Evolutionary conservation across 164 flowering plant species (phyloP).

Genomic region (Protea cynaroides): DNA sequence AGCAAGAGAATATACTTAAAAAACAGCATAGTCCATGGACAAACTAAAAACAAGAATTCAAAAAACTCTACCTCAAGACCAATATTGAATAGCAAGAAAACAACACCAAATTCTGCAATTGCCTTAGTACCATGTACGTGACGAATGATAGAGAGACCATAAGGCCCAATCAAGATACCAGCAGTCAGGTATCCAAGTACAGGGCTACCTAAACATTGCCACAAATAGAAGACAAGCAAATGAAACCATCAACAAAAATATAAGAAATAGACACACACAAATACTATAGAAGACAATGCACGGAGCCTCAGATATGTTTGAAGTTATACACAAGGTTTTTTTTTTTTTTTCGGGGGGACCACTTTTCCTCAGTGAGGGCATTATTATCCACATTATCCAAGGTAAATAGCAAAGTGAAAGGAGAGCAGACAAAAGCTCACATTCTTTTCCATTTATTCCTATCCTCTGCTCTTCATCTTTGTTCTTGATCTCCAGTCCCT

Average conservation of each 20-base stretch:
- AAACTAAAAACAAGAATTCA: neutral
- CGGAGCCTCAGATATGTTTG: too few relatives aligned
- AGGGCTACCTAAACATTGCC: conserved; percentile 80
- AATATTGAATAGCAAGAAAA: conserved; percentile 92
- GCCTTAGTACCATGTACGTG: conserved; percentile 98
- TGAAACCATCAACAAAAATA: conserved; percentile 2
- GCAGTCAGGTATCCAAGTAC: conserved; percentile 98
- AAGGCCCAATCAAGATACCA: conserved; percentile 98
- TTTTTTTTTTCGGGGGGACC: too few relatives aligned
- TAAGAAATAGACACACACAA: neutral
- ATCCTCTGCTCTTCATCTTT: too few relatives aligned
- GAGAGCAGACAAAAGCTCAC: too few relatives aligned
- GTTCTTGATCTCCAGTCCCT: too few relatives aligned
- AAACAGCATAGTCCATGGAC: neutral
- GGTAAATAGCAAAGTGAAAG: too few relatives aligned
- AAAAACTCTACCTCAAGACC: conserved; percentile 85
- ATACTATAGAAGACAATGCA: neutral
- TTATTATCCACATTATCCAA: too few relatives aligned
- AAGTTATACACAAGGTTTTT: too few relatives aligned
- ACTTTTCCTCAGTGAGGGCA: too few relatives aligned
- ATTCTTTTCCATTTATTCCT: too few relatives aligned
- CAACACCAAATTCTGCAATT: conserved; percentile 99
- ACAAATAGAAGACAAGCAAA: conserved; percentile 13
- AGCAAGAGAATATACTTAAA: neutral
- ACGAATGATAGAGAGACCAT: conserved; percentile 95